Base-by-base conservation (phyloP, 2,329 filamentous ascomycete species). In the Amesomyces nigricolor region DNA sequence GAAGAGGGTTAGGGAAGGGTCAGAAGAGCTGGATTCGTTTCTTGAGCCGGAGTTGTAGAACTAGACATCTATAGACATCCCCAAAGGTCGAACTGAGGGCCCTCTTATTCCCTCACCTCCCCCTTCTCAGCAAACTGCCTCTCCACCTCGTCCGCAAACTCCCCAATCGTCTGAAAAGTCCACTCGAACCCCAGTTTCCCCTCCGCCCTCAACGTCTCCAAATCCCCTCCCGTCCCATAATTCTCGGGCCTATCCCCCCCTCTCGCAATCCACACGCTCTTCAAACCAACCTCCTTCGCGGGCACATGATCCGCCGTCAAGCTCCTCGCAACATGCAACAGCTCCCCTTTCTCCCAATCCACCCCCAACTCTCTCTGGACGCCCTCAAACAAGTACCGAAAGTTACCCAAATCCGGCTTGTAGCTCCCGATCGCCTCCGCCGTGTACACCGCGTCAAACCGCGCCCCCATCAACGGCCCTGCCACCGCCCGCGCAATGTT, bases 371-470 rank as follows among this genome's bases (percentile, higher is more conserved):
- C 76, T 3, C 68, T 62, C 63, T 78, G 59, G 16, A 80, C 77
- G 35, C 77, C 73, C 13, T 68, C 66, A 13, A 89, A 71, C 69
- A 90, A 72, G 64, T 86, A 86, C 54, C 79, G 73, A 61, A 91
- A 91, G 63, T 89, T 89, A 29, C 67, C 67, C 38, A 70, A 66
- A 58, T 79, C 72, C 0, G 88, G 88, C 72, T 91, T 91, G 68
- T 90, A 91, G 6, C 74, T 77, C 1, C 87, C 86, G 51, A 90
- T 81, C 44, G 87, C 80, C 69, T 90, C 75, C 1, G 87, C 87
- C 2, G 86, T 89, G 68, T 86, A 82, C 22, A 88, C 73, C 11
- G 78, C 76, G 62, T 87, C 85, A 63, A 89, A 77, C 8, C 46
- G 47, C 2, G 80, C 74, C 0, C 76, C 78, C 16, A 72, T 66